Evolutionary conservation across 805 yeast species (phyloP).

Genomic region (Yarrowia keelungensis): DNA sequence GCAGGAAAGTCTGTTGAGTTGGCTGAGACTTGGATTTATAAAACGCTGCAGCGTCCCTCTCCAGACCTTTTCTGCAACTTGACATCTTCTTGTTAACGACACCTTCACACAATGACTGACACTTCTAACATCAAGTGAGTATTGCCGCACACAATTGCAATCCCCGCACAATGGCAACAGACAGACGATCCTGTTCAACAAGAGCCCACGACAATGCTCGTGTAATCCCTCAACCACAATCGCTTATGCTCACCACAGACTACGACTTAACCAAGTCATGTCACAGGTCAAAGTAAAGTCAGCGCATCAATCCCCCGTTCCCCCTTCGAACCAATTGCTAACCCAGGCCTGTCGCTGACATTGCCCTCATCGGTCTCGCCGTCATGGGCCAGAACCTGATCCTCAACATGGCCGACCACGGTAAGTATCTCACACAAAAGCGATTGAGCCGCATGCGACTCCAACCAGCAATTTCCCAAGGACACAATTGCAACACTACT

Average conservation of each 20-base stretch:
- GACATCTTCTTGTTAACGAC: conserved; percentile 38
- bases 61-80: conserved; percentile 20
- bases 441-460: not conserved
- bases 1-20: conserved; percentile 36
- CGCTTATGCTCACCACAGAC: conserved; percentile 33
- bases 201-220: not conserved
- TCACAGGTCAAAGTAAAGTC: conserved; percentile 31
- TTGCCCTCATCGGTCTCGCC: conserved; percentile 99
- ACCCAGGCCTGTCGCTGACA: conserved; percentile 66
- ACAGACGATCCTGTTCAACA: no score
- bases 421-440: conserved; percentile 48
- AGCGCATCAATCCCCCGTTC: not conserved
- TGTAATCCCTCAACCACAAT: conserved; percentile 14
- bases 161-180: not conserved
- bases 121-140: conserved; percentile 38
- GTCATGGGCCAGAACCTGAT: conserved; percentile 98
- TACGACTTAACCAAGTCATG: conserved; percentile 33
- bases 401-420: conserved; percentile 98
- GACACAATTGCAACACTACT: conserved; percentile 1
- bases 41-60: conserved; percentile 36
- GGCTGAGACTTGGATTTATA: conserved; percentile 26
- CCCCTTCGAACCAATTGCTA: conserved; percentile 6
- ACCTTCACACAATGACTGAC: conserved; percentile 35
- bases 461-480: conserved; percentile 2
- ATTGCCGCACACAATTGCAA: conserved; percentile 26